These are phyloP conservation scores for Coccinonectria pachysandricola DNA, from an alignment of 2,329 filamentous ascomycete genomes.

Conservation along the genomic window DNA sequence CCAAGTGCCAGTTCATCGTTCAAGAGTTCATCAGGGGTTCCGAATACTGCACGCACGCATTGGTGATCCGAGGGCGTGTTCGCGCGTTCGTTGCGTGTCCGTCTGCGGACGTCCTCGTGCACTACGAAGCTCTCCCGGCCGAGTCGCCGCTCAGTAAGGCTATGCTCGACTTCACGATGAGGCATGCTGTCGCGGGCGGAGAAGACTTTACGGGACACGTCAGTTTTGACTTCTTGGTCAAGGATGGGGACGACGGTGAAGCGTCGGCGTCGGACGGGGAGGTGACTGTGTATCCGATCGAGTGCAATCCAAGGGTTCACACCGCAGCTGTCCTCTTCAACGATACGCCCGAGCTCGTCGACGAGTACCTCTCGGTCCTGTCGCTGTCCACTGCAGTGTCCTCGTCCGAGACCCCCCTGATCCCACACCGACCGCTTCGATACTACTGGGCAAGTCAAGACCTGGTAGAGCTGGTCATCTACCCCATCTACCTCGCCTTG, in stretches of 20 bases:
- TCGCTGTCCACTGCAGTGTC: conserved; percentile 7
- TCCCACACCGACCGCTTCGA: conserved; percentile 13
- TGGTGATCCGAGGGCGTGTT: conserved; percentile 55
- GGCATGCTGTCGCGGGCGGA: conserved; percentile 42
- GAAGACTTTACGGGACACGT: conserved; percentile 55
- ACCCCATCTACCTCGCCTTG: conserved; percentile 29
- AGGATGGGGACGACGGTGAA: too few relatives aligned
- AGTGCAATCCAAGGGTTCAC: conserved; percentile 61
- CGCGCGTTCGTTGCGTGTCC: conserved; percentile 58
- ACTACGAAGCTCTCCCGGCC: conserved; percentile 49
- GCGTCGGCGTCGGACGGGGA: too few relatives aligned
- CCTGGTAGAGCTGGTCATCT: conserved; percentile 39
- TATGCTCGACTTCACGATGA: conserved; percentile 56
- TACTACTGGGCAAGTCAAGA: conserved; percentile 63
- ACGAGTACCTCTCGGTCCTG: conserved; percentile 43
- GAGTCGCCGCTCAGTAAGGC: conserved; percentile 43
- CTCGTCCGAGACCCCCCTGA: conserved; percentile 9
- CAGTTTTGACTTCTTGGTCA: conserved; percentile 59
- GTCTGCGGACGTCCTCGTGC: conserved; percentile 52
- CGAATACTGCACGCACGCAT: conserved; percentile 63
- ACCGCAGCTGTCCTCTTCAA: conserved; percentile 55
- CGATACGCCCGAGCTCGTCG: conserved; percentile 34
- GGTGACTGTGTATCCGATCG: conserved; percentile 48
- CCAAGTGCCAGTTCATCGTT: conserved; percentile 32
- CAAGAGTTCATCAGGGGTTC: conserved; percentile 54